Conservation (phyloP, 176 grass and related monocot genomes). For the Aegilops longissima region DNA sequence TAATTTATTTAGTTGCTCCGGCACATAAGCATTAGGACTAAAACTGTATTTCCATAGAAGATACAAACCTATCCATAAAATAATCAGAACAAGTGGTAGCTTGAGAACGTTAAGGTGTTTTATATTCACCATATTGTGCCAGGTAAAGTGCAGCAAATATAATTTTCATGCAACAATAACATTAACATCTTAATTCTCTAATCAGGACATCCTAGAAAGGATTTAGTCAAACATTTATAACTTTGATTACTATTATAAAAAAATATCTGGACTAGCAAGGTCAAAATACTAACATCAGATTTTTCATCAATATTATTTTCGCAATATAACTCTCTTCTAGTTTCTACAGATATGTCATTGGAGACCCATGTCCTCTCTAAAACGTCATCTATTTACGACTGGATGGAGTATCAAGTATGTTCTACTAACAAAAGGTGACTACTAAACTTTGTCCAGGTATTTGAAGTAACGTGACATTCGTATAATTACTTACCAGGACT, state of each 20-base stretch:
- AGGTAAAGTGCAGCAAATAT: neutral
- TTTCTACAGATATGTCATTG: neutral
- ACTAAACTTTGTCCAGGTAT: conserved; percentile 5
- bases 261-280: neutral
- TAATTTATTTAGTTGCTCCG: neutral
- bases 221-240: neutral
- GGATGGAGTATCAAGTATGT: neutral
- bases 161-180: neutral
- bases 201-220: neutral
- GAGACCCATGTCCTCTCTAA: neutral
- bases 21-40: neutral
- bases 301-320: neutral
- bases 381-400: neutral
- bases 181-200: neutral
- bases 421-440: neutral
- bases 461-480: neutral
- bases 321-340: neutral
- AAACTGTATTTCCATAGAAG: neutral
- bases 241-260: neutral
- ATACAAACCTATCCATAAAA: neutral
- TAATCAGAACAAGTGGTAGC: neutral
- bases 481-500: conserved; percentile 52
- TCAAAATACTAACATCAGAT: neutral
- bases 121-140: conserved; percentile 7
- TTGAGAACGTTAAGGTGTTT: neutral